phyloP scores from a whole-genome alignment of 345 rosid species.

The Mallotus nudiflorus region DNA sequence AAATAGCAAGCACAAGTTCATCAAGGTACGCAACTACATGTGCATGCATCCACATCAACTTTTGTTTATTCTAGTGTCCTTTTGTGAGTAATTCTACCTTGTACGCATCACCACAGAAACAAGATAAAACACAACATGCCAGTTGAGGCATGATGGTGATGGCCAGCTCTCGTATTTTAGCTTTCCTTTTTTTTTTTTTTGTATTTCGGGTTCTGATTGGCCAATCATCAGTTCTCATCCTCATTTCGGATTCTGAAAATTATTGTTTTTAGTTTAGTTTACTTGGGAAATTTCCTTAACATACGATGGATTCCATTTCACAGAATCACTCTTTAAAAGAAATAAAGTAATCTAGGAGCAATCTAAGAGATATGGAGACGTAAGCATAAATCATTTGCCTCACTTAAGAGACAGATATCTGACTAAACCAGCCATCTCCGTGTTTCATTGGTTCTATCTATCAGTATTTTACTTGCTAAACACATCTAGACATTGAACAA shows the following conservation, averaged over 20 bases:
- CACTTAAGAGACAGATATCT: neutral
- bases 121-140: no score
- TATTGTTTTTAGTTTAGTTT: neutral
- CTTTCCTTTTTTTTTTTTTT: no score
- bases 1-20: neutral
- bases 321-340: no score
- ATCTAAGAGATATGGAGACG: neutral
- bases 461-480: neutral
- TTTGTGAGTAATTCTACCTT: no score
- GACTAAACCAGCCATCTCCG: neutral
- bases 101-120: no score
- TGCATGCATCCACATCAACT: no score
- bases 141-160: no score
- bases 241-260: no score
- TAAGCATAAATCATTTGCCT: neutral
- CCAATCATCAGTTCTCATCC: no score
- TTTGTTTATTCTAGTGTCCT: no score
- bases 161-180: no score
- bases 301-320: neutral
- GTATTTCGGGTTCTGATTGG: no score
- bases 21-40: neutral
- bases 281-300: neutral
- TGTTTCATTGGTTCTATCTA: neutral
- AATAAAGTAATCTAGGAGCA: neutral
- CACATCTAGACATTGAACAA: neutral